Evolutionary conservation across 2,329 filamentous ascomycete species (phyloP).

Genomic region (Fusarium tanahbumbuense): DNA sequence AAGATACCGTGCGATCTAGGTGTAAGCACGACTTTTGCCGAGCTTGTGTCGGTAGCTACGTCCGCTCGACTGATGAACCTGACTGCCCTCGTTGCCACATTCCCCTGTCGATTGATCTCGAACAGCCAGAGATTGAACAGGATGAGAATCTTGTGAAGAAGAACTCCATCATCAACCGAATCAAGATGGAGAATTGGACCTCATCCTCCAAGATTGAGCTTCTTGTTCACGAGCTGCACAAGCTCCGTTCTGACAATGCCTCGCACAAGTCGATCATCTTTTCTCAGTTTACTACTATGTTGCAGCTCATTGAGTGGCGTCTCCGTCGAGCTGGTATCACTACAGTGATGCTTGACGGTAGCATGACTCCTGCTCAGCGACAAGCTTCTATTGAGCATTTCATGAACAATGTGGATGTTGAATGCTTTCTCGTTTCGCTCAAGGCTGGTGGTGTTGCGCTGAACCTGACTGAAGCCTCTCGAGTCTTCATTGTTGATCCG

Average conservation of each 20-base stretch:
- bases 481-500: slow-evolving; percentile 96
- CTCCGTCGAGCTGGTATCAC: slow-evolving; percentile 96
- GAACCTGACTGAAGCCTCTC: slow-evolving; percentile 93
- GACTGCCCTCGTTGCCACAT: slow-evolving; percentile 96
- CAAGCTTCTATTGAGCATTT: slow-evolving; percentile 96
- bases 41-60: slow-evolving; percentile 62
- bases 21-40: slow-evolving; percentile 83
- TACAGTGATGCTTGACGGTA: slow-evolving; percentile 97
- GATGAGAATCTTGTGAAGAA: slow-evolving; percentile 90
- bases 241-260: slow-evolving; percentile 89
- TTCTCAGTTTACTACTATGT: slow-evolving; percentile 96
- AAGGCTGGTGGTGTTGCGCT: slow-evolving; percentile 96
- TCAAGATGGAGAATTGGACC: slow-evolving; percentile 99
- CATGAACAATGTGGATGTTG: slow-evolving; percentile 93
- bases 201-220: slow-evolving; percentile 98
- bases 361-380: slow-evolving; percentile 93
- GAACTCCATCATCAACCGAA: slow-evolving; percentile 96
- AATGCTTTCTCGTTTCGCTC: slow-evolving; percentile 94
- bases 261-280: slow-evolving; percentile 98
- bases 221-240: slow-evolving; percentile 92
- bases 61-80: slow-evolving; percentile 79
- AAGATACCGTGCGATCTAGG: slow-evolving; percentile 90
- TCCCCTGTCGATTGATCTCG: slow-evolving; percentile 86
- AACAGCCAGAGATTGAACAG: slow-evolving; percentile 95
- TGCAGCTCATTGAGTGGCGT: slow-evolving; percentile 97